Percentiles rank a stretch among this genome's conserved stretches.
Conservation (phyloP, 805 yeast genomes). For the Starmerella bombi region DNA sequence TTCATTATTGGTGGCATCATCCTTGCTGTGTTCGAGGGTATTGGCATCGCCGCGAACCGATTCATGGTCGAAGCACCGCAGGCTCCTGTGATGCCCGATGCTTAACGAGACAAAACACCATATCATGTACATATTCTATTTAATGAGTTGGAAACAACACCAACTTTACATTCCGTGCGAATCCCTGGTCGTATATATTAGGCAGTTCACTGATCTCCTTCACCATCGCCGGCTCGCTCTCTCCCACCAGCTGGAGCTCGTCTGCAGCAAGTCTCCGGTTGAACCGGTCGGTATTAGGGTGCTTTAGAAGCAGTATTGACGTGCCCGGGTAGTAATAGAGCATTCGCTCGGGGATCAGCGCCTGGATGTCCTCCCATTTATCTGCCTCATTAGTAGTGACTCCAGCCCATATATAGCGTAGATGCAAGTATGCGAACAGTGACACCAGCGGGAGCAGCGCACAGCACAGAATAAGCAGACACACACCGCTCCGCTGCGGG, state of each 20-base stretch:
- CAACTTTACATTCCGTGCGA: slow-evolving; percentile 19
- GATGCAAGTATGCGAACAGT: slow-evolving; percentile 36
- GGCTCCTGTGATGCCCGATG: slow-evolving; percentile 27
- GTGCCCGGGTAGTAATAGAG: slow-evolving; percentile 25
- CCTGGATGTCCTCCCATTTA: slow-evolving; percentile 57
- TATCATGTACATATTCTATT: neutral
- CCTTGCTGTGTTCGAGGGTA: slow-evolving; percentile 95
- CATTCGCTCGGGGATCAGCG: slow-evolving; percentile 33
- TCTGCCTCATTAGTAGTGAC: slow-evolving; percentile 62
- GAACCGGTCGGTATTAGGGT: slow-evolving; percentile 16
- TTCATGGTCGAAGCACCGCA: slow-evolving; percentile 61
- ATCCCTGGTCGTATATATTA: slow-evolving; percentile 30
- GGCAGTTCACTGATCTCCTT: slow-evolving; percentile 26
- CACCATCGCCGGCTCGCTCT: slow-evolving; percentile 19
- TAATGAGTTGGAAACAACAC: neutral
- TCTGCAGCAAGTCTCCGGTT: slow-evolving; percentile 24
- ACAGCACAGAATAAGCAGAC: slow-evolving; percentile 35
- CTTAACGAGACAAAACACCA: neutral
- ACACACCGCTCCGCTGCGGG: slow-evolving; percentile 19
- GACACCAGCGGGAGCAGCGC: slow-evolving; percentile 34
- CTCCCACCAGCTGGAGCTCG: slow-evolving; percentile 23
- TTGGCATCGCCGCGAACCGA: slow-evolving; percentile 90
- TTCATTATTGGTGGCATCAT: slow-evolving; percentile 97
- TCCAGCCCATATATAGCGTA: slow-evolving; percentile 44
- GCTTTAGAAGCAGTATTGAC: slow-evolving; percentile 23